Evolutionary conservation across 129 eudicot genomes (phyloP), one percentile per base, ranked within the genome.

Genomic region (Tanacetum coccineum): DNA sequence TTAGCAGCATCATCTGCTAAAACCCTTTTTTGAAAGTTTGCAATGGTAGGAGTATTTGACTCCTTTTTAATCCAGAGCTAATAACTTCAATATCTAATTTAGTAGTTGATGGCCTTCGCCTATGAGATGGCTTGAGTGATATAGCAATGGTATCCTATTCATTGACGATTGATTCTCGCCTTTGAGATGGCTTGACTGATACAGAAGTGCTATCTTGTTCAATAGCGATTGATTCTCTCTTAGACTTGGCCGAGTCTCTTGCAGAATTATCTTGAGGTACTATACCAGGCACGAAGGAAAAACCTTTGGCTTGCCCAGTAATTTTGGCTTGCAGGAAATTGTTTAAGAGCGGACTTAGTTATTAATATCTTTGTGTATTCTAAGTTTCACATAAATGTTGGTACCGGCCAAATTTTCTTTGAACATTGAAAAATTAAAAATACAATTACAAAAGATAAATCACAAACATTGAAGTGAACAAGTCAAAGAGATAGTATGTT

Each of bases 181-280:
- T 69, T 86, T 81, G 90, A 76, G 85, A 45, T 12, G 85, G 76
- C 81, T 78, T 91, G 13, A 65, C 21, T 51, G 88, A 25, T 78
- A 77, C 53, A 59, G 69, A 67, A 65, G 64, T 58, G 26, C 48
- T 71, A 17, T 78, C 69, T 54, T 73, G 84, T 70, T 71, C 77
- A 58, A 79, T 57, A 20, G 75, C 26, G 26, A 22, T 22, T 64
- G 79, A 79, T 71, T 91, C 87, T 78, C 82, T 75, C 76, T 80
- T 67, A 39, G 81, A 72, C 19, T 64, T 78, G 46, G 69, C 28
- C 6, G 59, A 54, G 58, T 75, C 84, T 46, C 65, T 82, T 28
- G 70, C 79, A 62, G 90, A 68, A 69, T 66, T 76, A 39, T 84
- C 87, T 22, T 22, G 26, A 22, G 26, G 26, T 2, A 22, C 26